A percentile compares a stretch with the other conserved stretches of the same genome.
phyloP scores from a whole-genome alignment of 441 rosid genomes.

The Eruca vesicaria region DNA sequence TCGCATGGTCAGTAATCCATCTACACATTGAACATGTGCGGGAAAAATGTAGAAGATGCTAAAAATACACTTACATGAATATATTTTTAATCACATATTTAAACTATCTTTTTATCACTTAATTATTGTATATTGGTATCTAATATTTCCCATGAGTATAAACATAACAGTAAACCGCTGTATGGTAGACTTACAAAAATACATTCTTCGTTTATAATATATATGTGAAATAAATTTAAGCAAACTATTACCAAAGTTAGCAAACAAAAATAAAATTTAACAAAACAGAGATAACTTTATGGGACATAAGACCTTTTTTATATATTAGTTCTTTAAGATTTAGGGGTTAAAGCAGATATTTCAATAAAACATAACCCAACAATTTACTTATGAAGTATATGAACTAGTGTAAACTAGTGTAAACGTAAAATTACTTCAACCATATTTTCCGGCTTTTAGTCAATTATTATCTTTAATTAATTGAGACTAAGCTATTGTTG shows the following conservation, averaged over 20 bases:
- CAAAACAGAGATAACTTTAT: no score
- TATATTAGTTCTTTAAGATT: background rate
- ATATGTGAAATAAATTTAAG: background rate
- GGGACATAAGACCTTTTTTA: no score
- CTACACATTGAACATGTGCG: background rate
- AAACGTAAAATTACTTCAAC: no score
- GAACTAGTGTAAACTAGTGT: no score
- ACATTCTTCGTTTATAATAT: background rate
- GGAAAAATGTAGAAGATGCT: background rate
- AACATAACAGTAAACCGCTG: background rate
- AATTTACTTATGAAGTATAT: no score
- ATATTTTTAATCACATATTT: background rate
- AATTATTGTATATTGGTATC: background rate
- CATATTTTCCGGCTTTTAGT: background rate
- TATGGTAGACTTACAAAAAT: background rate
- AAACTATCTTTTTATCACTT: background rate
- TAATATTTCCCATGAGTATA: background rate
- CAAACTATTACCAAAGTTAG: background rate
- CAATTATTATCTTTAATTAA: background rate
- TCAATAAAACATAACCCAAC: no score
- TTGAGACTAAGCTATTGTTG: background rate
- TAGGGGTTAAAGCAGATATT: background rate
- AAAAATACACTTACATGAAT: background rate
- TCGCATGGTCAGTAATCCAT: background rate
- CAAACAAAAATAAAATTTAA: no score